phyloP scores from a whole-genome alignment of 257 asterid genomes.

The Nicotiana obtusifolia region DNA sequence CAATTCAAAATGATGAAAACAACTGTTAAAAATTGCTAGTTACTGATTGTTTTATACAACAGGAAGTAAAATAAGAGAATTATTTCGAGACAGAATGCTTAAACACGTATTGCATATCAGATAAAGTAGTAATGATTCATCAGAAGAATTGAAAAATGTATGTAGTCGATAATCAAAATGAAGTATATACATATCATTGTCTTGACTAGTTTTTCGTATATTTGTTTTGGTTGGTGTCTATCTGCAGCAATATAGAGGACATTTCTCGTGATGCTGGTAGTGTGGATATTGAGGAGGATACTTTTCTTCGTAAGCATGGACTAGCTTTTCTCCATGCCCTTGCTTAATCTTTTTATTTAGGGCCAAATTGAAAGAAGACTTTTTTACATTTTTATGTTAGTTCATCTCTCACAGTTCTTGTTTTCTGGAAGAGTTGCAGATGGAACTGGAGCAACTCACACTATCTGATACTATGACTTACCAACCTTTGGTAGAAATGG shows the following conservation, averaged over 20 bases:
- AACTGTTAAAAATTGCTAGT: background rate
- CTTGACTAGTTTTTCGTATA: background rate
- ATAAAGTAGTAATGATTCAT: background rate
- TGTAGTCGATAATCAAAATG: background rate
- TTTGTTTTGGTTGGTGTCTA: constrained; percentile 19
- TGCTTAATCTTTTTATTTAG: background rate
- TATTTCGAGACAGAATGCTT: background rate
- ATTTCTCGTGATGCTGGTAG: constrained; percentile 96
- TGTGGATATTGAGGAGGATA: constrained; percentile 69
- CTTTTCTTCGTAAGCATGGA: constrained; percentile 58
- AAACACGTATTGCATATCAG: background rate
- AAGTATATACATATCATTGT: background rate
- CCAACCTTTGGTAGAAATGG: constrained; percentile 80
- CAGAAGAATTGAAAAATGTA: background rate
- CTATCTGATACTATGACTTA: constrained; percentile 52
- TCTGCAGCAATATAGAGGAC: constrained; percentile 85
- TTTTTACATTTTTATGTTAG: constrained; percentile 12
- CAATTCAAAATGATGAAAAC: background rate
- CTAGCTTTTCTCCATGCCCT: background rate
- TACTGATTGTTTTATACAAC: background rate
- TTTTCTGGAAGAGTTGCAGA: constrained; percentile 58
- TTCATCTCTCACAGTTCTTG: constrained; percentile 14
- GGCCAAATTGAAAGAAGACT: background rate
- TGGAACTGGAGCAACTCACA: constrained; percentile 60
- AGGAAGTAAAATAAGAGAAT: background rate